A percentile compares a stretch with the other conserved stretches of the same genome.
These are phyloP conservation scores for Chlorella sp. DNA, from an alignment of 139 green algal species.

Conservation along the genomic window DNA sequence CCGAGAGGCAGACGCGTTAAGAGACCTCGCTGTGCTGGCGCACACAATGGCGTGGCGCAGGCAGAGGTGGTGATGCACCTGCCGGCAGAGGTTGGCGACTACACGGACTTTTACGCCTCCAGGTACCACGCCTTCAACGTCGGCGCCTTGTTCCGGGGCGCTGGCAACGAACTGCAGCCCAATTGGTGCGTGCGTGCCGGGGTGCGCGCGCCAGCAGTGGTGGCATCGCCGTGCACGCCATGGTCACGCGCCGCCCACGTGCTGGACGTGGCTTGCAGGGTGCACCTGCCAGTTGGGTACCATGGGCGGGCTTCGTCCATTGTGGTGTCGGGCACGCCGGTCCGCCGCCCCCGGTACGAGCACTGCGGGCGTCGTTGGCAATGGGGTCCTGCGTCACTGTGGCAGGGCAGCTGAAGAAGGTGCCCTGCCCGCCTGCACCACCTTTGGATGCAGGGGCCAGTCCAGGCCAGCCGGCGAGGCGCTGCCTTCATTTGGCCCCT, in stretches of 20 bases:
- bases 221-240: no score
- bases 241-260: no score
- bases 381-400: no score
- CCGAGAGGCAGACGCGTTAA: no score
- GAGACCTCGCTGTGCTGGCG: no score
- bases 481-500: slow-evolving; percentile 37
- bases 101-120: slow-evolving; percentile 95
- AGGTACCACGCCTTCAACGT: slow-evolving; percentile 82
- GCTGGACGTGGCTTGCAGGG: no score
- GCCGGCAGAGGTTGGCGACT: slow-evolving; percentile 78
- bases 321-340: slow-evolving; percentile 56
- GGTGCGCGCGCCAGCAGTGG: no score
- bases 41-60: no score
- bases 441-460: slow-evolving; percentile 55
- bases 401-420: no score
- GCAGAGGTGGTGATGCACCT: slow-evolving; percentile 66
- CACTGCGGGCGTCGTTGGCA: no score
- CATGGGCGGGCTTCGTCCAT: slow-evolving; percentile 86
- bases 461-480: slow-evolving; percentile 8
- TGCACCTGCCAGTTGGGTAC: slow-evolving; percentile 88
- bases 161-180: slow-evolving; percentile 59
- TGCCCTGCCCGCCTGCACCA: no score
- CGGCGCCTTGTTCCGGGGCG: slow-evolving; percentile 76
- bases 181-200: slow-evolving; percentile 66
- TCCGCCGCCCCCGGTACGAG: background rate